These are phyloP conservation scores for Suhomyces choctaworum DNA, from an alignment of 1,139 yeast genomes.

Conservation along the genomic window DNA sequence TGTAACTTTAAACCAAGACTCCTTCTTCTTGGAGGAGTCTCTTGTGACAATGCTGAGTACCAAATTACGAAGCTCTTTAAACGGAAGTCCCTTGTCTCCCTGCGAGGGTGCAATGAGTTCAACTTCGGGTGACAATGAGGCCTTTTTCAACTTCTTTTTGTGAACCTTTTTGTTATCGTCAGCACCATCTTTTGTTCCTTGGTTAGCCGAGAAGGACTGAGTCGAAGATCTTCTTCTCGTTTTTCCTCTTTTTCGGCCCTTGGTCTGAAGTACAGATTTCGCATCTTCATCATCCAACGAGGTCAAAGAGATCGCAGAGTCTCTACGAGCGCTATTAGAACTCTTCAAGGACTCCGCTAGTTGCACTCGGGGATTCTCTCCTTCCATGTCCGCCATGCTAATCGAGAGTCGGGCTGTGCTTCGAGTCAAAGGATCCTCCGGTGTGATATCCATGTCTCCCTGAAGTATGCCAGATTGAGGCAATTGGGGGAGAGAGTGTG, in stretches of 20 bases:
- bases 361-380: constrained; percentile 20
- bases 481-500: too few relatives aligned
- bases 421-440: constrained; percentile 24
- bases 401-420: constrained; percentile 33
- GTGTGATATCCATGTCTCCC: constrained; percentile 9
- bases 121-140: constrained; percentile 31
- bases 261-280: constrained; percentile 15
- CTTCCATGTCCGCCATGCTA: constrained; percentile 23
- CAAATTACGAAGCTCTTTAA: constrained; percentile 50
- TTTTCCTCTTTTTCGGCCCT: constrained; percentile 38
- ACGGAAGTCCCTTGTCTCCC: constrained; percentile 31
- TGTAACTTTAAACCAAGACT: constrained; percentile 9
- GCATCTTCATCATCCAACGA: constrained; percentile 20
- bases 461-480: too few relatives aligned
- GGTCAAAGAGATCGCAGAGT: constrained; percentile 29
- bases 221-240: constrained; percentile 50
- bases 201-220: constrained; percentile 21
- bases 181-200: constrained; percentile 1
- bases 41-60: constrained; percentile 26
- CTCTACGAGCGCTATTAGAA: constrained; percentile 17
- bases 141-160: constrained; percentile 36
- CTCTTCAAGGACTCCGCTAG: constrained; percentile 19
- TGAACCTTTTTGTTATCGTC: constrained; percentile 24
- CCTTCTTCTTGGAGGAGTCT: constrained; percentile 2
- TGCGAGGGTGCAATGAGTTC: constrained; percentile 11